These are phyloP conservation scores for Barbatosphaeria neglecta DNA, from an alignment of 495 filamentous ascomycete genomes.

Conservation along the genomic window DNA sequence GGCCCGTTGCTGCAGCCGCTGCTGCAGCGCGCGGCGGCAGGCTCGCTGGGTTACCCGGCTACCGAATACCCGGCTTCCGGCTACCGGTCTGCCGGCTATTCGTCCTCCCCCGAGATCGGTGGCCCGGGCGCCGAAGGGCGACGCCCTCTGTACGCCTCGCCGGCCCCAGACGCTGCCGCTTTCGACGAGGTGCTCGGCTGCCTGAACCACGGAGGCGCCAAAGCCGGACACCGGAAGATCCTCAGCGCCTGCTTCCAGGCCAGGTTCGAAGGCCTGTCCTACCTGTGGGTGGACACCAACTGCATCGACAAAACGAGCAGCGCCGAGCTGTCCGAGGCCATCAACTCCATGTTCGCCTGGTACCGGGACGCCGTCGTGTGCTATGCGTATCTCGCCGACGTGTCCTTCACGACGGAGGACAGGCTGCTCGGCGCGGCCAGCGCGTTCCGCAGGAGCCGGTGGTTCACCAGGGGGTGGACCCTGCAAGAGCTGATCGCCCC, in stretches of 20 bases:
- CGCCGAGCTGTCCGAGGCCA: not conserved
- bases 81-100: too few species aligned
- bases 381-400: slow-evolving; percentile 19
- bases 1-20: not conserved
- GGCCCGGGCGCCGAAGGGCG: not conserved
- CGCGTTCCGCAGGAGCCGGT: slow-evolving; percentile 7
- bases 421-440: too few species aligned
- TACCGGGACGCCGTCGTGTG: slow-evolving; percentile 16
- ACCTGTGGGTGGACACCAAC: slow-evolving; percentile 11
- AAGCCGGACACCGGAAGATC: slow-evolving; percentile 5
- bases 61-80: too few species aligned
- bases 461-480: slow-evolving; percentile 9
- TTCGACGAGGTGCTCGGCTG: not conserved
- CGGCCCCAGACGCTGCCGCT: not conserved
- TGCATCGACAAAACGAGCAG: slow-evolving; percentile 17
- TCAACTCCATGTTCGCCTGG: slow-evolving; percentile 18
- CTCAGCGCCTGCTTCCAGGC: slow-evolving; percentile 3
- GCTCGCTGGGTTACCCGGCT: not conserved
- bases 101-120: not conserved
- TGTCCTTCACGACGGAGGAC: not conserved
- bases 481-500: slow-evolving; percentile 21
- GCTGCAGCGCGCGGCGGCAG: not conserved
- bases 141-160: not conserved
- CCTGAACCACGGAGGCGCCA: not conserved
- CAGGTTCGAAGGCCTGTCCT: slow-evolving; percentile 1